These are phyloP conservation scores for Melanomma pulvis-pyrius DNA, from an alignment of 495 filamentous ascomycete genomes.

Conservation along the genomic window DNA sequence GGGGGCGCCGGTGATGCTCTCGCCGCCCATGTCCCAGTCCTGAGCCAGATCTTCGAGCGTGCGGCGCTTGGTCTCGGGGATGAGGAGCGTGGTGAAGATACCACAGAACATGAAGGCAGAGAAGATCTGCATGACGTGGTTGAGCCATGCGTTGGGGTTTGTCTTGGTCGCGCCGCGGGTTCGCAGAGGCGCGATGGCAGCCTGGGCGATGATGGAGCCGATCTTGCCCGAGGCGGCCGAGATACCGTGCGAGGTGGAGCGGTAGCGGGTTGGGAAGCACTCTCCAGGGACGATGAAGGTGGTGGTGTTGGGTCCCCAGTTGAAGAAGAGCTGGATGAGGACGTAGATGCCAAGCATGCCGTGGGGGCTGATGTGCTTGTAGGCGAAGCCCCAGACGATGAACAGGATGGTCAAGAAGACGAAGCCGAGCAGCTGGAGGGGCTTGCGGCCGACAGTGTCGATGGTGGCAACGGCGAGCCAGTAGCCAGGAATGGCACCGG, in stretches of 20 bases:
- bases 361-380: constrained; percentile 51
- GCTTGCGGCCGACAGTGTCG: constrained; percentile 74
- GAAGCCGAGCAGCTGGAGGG: constrained; percentile 80
- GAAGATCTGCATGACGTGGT: constrained; percentile 81
- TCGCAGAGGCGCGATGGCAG: constrained; percentile 53
- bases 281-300: constrained; percentile 92
- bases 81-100: constrained; percentile 64
- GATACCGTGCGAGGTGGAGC: constrained; percentile 82
- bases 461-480: constrained; percentile 72
- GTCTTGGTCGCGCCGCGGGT: constrained; percentile 41
- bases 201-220: constrained; percentile 66
- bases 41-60: constrained; percentile 48
- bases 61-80: constrained; percentile 76
- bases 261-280: constrained; percentile 85
- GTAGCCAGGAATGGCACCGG: constrained; percentile 78
- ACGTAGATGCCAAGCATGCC: constrained; percentile 42
- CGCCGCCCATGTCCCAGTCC: constrained; percentile 38
- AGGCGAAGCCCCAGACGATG: constrained; percentile 73
- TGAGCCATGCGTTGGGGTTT: constrained; percentile 63
- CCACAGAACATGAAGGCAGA: constrained; percentile 79
- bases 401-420: constrained; percentile 74
- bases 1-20: constrained; percentile 26
- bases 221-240: constrained; percentile 82
- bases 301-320: constrained; percentile 75
- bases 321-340: constrained; percentile 47